phyloP scores from a whole-genome alignment of 306 rosid species.

The Luffa acutangula region DNA sequence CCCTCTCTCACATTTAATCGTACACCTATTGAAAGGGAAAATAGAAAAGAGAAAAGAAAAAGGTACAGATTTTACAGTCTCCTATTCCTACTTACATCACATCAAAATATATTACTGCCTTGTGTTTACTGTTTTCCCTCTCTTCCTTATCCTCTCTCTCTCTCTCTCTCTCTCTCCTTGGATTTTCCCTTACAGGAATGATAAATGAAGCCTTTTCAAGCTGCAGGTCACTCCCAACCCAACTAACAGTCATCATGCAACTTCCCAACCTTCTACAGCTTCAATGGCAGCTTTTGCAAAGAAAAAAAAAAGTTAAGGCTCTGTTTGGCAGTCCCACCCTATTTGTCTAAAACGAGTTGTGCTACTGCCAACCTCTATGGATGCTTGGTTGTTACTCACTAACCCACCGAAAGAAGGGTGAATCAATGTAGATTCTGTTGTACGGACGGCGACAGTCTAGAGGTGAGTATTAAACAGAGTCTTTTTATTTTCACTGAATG shows the following conservation, averaged over 20 bases:
- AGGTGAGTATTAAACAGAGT: neutral
- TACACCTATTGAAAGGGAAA: neutral
- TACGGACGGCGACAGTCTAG: neutral
- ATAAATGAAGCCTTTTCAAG: slow-evolving; percentile 1
- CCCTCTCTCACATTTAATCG: neutral
- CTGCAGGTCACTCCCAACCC: slow-evolving; percentile 13
- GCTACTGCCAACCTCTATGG: neutral
- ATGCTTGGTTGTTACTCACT: neutral
- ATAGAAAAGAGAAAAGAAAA: neutral
- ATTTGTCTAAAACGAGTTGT: neutral
- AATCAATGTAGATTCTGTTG: neutral
- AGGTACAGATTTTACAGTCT: neutral
- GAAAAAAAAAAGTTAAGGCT: neutral
- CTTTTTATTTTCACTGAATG: neutral
- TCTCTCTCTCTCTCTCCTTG: neutral
- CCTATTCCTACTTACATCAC: slow-evolving; percentile 4
- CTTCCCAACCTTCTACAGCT: slow-evolving; percentile 7
- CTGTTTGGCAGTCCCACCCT: neutral
- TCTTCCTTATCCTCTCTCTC: neutral
- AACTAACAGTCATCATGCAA: slow-evolving; percentile 6
- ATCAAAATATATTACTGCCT: neutral
- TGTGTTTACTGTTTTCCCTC: neutral
- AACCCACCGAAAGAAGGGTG: slow-evolving; percentile 8
- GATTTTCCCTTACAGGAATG: neutral
- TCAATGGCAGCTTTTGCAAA: neutral